These are phyloP conservation scores for Colletotrichum sp. DNA, from an alignment of 2,329 filamentous ascomycete species.

Conservation along the genomic window DNA sequence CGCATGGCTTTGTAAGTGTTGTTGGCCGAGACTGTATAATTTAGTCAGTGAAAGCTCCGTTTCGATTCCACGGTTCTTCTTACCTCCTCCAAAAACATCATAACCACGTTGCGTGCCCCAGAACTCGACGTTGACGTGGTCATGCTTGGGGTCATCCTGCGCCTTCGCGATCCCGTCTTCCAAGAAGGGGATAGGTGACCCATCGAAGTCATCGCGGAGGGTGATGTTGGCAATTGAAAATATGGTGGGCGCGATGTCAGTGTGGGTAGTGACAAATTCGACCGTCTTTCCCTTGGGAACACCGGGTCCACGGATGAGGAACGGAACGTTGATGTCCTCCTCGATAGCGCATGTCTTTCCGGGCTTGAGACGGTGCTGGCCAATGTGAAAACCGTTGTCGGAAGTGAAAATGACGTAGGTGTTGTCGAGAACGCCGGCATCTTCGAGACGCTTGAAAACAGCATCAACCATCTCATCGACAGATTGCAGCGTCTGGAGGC, in stretches of 20 bases:
- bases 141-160: constrained; percentile 37
- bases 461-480: constrained; percentile 61
- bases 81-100: neutral
- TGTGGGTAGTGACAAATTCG: constrained; percentile 61
- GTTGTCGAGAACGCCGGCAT: constrained; percentile 65
- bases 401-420: constrained; percentile 65
- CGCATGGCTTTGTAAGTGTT: constrained; percentile 69
- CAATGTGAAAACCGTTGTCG: constrained; percentile 67
- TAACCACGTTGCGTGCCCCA: constrained; percentile 46
- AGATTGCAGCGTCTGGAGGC: constrained; percentile 56
- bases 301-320: constrained; percentile 61
- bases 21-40: constrained; percentile 28
- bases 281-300: constrained; percentile 44
- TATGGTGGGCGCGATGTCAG: constrained; percentile 68
- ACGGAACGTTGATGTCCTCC: constrained; percentile 63
- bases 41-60: neutral
- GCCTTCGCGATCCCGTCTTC: constrained; percentile 25
- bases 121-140: constrained; percentile 64
- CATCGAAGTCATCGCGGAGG: constrained; percentile 59
- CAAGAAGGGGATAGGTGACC: constrained; percentile 53
- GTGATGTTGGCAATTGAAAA: constrained; percentile 49
- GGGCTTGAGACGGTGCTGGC: constrained; percentile 62
- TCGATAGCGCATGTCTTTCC: constrained; percentile 65
- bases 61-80: neutral
- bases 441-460: constrained; percentile 45